These are phyloP conservation scores for Forsythia suspensa DNA, from an alignment of 257 asterid species.

Conservation along the genomic window DNA sequence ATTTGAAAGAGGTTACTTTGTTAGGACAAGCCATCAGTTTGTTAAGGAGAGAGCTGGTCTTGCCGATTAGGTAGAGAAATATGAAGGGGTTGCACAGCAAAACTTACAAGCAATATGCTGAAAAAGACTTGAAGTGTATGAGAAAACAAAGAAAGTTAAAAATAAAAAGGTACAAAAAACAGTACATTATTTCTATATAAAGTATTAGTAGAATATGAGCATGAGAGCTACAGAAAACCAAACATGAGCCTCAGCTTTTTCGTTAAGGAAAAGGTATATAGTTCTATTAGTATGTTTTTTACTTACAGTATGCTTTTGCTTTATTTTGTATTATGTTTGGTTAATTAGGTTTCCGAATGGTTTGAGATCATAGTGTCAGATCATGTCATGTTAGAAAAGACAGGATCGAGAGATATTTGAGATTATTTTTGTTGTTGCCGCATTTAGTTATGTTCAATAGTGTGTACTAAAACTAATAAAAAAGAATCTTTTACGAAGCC, in stretches of 20 bases:
- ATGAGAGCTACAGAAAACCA: constrained; percentile 47
- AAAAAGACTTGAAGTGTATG: constrained; percentile 14
- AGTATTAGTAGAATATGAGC: constrained; percentile 3
- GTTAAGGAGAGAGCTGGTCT: constrained; percentile 27
- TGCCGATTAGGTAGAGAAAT: constrained; percentile 22
- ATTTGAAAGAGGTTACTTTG: constrained; percentile 18
- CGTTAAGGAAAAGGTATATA: constrained; percentile 32
- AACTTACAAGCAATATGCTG: constrained; percentile 52
- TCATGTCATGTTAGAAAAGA: no score
- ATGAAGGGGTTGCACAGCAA: constrained; percentile 14
- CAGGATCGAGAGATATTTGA: no score
- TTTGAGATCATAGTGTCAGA: no score
- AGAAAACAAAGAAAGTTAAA: neutral
- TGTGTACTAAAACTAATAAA: no score
- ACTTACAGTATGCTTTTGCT: constrained; percentile 26
- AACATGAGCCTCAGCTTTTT: constrained; percentile 37
- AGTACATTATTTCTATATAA: neutral
- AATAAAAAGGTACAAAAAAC: neutral
- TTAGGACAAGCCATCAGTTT: constrained; percentile 35
- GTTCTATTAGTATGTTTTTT: neutral
- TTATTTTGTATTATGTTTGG: neutral
- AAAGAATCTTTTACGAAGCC: no score
- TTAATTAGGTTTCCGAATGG: no score
- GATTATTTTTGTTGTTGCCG: no score
- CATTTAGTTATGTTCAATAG: no score